Conservation (phyloP, 2,329 filamentous ascomycete genomes). For the Chrysoporthe austroafricana region DNA sequence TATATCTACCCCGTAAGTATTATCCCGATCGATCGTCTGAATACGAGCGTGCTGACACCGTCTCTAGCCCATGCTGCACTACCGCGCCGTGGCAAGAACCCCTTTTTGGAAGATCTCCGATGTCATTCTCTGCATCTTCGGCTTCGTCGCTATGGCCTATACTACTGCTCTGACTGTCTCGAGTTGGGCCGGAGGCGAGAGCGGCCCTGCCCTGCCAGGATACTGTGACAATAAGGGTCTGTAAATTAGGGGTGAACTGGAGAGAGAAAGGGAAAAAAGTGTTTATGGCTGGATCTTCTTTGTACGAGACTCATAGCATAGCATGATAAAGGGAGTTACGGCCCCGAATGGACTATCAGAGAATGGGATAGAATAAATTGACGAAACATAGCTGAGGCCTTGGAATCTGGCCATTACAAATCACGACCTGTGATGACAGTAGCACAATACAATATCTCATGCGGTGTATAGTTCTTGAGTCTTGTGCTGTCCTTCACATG, state of each 20-base stretch:
- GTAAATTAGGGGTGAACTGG: conserved; percentile 22
- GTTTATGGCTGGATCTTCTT: conserved; percentile 14
- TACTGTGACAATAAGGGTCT: conserved; percentile 55
- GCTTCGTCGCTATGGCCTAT: conserved; percentile 86
- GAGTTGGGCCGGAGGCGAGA: conserved; percentile 74
- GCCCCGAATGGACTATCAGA: neutral
- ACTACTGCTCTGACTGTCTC: conserved; percentile 84
- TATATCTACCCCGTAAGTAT: conserved; percentile 93
- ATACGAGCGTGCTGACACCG: conserved; percentile 38
- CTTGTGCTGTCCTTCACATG: neutral
- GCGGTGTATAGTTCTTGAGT: no score
- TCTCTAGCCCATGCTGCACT: conserved; percentile 82
- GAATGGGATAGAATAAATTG: conserved; percentile 26
- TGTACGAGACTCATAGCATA: conserved; percentile 21
- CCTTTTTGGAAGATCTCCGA: conserved; percentile 72
- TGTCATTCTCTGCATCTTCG: conserved; percentile 77
- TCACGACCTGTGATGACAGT: neutral
- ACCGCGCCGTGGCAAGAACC: conserved; percentile 75
- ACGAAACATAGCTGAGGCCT: conserved; percentile 10
- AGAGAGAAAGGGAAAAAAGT: neutral
- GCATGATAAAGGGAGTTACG: conserved; percentile 16
- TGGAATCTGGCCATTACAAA: neutral
- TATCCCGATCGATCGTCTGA: neutral
- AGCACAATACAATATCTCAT: neutral
- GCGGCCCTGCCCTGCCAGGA: conserved; percentile 49